Evolutionary conservation across 169 alveolate species (phyloP).

Genomic region (Cyclospora cayetanensis): DNA sequence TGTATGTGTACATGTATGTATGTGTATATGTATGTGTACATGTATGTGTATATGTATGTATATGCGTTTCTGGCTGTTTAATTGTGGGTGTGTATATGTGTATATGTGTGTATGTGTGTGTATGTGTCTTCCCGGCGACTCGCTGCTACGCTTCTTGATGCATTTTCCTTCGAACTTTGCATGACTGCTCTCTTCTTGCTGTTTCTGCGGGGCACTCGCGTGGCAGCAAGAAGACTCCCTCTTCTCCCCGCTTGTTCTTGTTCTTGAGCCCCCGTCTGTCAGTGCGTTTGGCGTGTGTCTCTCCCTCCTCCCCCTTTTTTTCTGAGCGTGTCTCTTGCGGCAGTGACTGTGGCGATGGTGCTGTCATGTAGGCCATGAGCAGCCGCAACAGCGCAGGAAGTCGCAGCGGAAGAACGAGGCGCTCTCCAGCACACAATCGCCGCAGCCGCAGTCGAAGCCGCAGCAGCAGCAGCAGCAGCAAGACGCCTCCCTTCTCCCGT

Average conservation of each 20-base stretch:
- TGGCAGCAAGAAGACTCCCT: background rate
- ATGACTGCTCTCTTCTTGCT: background rate
- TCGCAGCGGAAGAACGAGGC: background rate
- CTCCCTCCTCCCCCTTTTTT: background rate
- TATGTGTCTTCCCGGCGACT: background rate
- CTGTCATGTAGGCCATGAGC: conserved; percentile 21
- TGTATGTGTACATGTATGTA: background rate
- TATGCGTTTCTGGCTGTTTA: background rate
- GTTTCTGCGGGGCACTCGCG: background rate
- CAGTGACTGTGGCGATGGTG: background rate
- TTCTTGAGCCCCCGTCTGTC: background rate
- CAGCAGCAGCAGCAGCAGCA: conserved; percentile 57
- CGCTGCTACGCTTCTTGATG: too few species aligned
- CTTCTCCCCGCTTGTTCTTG: background rate
- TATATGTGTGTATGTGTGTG: background rate
- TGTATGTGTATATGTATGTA: background rate
- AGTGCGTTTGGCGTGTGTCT: background rate
- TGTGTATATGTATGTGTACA: background rate
- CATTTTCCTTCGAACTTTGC: background rate
- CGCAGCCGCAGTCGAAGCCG: conserved; percentile 47
- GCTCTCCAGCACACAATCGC: conserved; percentile 1
- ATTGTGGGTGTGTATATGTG: background rate
- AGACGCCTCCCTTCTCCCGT: conserved; percentile 41
- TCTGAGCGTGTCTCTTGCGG: background rate
- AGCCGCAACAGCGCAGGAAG: conserved; percentile 61